These are phyloP conservation scores for Lachancea meyersii DNA, from an alignment of 805 yeast species.

Conservation along the genomic window DNA sequence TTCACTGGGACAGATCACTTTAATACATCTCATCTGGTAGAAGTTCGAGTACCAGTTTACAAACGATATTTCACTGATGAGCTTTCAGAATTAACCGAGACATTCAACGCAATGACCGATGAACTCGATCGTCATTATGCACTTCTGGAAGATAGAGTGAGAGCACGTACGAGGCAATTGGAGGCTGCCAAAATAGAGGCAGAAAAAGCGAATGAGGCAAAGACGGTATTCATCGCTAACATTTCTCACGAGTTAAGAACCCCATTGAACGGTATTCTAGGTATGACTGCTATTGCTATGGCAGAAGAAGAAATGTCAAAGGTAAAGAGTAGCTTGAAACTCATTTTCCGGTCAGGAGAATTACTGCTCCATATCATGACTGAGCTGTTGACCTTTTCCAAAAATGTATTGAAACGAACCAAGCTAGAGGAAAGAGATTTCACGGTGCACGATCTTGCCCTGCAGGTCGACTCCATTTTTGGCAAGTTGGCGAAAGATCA, in stretches of 20 bases:
- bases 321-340: conserved; percentile 67
- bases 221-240: conserved; percentile 87
- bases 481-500: conserved; percentile 73
- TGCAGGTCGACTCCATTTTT: conserved; percentile 82
- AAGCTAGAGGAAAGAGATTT: conserved; percentile 80
- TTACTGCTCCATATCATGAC: conserved; percentile 80
- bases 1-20: conserved; percentile 18
- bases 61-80: conserved; percentile 68
- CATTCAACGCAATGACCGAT: conserved; percentile 86
- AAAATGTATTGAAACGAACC: conserved; percentile 74
- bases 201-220: conserved; percentile 93
- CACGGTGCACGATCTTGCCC: conserved; percentile 69
- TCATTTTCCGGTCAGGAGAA: conserved; percentile 90
- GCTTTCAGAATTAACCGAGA: conserved; percentile 77
- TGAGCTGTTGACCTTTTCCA: conserved; percentile 86
- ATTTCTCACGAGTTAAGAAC: conserved; percentile 93
- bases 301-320: conserved; percentile 67
- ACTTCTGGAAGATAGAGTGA: conserved; percentile 81
- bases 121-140: conserved; percentile 80
- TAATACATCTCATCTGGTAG: conserved; percentile 31
- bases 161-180: conserved; percentile 76
- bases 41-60: conserved; percentile 41
- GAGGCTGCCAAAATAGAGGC: conserved; percentile 86
- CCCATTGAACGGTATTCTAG: conserved; percentile 91
- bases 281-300: conserved; percentile 92